Percentiles rank a stretch among this genome's conserved stretches.
Evolutionary conservation across 176 grass and related monocot species (phyloP).

Genomic region (Oryza meridionalis): DNA sequence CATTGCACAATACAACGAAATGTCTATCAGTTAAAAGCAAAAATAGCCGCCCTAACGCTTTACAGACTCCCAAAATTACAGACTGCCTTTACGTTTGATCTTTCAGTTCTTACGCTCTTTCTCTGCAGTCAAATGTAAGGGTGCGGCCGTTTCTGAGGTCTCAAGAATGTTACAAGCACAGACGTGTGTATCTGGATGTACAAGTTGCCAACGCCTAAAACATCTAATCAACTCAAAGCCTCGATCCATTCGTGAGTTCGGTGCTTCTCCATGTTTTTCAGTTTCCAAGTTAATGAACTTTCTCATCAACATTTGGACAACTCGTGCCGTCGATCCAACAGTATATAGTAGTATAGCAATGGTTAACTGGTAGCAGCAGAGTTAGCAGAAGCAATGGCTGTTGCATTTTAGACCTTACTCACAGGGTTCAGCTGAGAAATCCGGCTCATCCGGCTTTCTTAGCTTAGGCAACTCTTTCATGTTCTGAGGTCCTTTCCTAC

Average conservation of each 20-base stretch:
- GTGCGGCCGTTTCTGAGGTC: neutral
- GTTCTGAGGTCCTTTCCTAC: slow-evolving; percentile 68
- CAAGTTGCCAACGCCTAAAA: slow-evolving; percentile 10
- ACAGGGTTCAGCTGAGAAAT: slow-evolving; percentile 81
- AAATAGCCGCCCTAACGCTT: neutral
- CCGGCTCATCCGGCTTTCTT: slow-evolving; percentile 83
- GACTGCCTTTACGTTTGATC: neutral
- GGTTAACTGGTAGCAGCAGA: neutral
- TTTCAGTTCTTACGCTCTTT: neutral
- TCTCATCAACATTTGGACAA: slow-evolving; percentile 3
- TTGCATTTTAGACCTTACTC: slow-evolving; percentile 38
- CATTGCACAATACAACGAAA: neutral
- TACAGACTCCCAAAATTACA: slow-evolving; percentile 2
- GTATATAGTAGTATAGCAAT: neutral
- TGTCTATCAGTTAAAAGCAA: neutral
- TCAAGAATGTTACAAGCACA: slow-evolving; percentile 21
- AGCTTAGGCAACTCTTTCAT: slow-evolving; percentile 68
- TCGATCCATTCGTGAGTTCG: slow-evolving; percentile 18
- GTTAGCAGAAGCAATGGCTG: slow-evolving; percentile 12
- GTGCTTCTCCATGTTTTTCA: neutral
- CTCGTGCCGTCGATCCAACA: neutral
- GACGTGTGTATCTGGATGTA: slow-evolving; percentile 35
- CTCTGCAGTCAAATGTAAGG: neutral
- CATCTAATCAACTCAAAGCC: slow-evolving; percentile 14
- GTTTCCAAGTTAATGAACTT: slow-evolving; percentile 1